Evolutionary conservation across 306 rosid genomes (phyloP).

Genomic region (Cicer chorassanicum): DNA sequence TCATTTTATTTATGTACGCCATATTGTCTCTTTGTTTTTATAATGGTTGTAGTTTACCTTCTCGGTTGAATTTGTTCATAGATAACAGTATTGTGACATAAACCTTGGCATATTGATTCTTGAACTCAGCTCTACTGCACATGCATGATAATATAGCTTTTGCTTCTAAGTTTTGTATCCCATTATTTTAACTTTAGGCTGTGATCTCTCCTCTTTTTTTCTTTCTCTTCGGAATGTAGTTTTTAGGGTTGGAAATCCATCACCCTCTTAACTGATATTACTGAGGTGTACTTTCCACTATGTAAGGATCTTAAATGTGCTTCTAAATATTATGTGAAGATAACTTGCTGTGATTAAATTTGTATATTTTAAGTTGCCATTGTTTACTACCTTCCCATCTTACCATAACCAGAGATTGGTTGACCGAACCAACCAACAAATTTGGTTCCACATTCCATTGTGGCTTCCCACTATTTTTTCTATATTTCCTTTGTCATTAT

Average conservation of each 20-base stretch:
- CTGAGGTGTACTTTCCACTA: conserved; percentile 40
- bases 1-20: conserved; percentile 11
- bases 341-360: conserved; percentile 43
- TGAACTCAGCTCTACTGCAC: conserved; percentile 26
- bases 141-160: conserved; percentile 35
- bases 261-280: conserved; percentile 37
- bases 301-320: conserved; percentile 45
- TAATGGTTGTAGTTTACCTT: conserved; percentile 4
- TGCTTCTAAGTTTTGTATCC: conserved; percentile 31
- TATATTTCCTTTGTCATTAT: not conserved
- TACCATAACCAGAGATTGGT: conserved; percentile 22
- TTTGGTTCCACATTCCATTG: conserved; percentile 5
- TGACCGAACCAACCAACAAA: conserved; percentile 6
- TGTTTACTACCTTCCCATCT: conserved; percentile 28
- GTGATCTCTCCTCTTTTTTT: conserved; percentile 13
- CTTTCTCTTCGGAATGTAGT: conserved; percentile 16
- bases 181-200: conserved; percentile 36
- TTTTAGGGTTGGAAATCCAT: conserved; percentile 37
- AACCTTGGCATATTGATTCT: conserved; percentile 26
- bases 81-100: conserved; percentile 29
- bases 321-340: conserved; percentile 37
- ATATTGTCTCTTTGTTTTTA: conserved; percentile 8
- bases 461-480: conserved; percentile 30
- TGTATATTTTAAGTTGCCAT: conserved; percentile 41
- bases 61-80: conserved; percentile 24